Base-by-base conservation (phyloP, 495 filamentous ascomycete species). In the Chaetomium fimeti region DNA sequence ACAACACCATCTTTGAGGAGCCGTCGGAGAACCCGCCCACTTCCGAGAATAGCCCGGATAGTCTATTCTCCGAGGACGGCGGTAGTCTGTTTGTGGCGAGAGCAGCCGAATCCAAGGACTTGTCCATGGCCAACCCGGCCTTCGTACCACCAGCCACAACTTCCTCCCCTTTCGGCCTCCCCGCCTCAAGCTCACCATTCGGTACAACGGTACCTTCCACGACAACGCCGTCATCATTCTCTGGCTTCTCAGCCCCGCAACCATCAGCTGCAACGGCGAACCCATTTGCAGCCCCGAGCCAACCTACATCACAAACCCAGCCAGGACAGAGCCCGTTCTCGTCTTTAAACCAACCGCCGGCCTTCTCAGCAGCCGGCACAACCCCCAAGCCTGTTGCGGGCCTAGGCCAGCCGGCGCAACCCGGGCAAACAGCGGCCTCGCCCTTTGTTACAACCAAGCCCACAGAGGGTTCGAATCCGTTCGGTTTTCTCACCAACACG, bases 1-100 rank as follows among this genome's bases (percentile, higher is more conserved):
- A 79, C 63, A 68, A 74, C 11, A 81, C 79, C 7, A 74, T 83
- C 36, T 83, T 70, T 60, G 78, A 80, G 57, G 58, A 71, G 20
- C 15, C 60, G 40, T 5, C 47, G 4, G 54, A 61, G 9, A 54
- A 62, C 27, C 60, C 40, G 28, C 9, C 61, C 8, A 51, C 40
- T 4, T 22, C 40, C 2, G 43, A n/a, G 1, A 51, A 45, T 53
- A 65, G 57, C 3, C 24, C 29, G 32, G 66, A 67, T 24, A 51
- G 63, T 36, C 68, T 80, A 13, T 81, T 80, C 9, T 49, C 45
- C 18, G 45, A 49, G 18, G 45, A 24, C 15, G 20, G 32, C 5
- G 32, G 20, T 22, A 52, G 62, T 29, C 67, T 80, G 9, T 81
- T 80, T 62, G 79, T 76, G 28, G 54, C 38, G 22, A 63, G 69